phyloP scores from a whole-genome alignment of 1,284 basidiomycete species.

The Pulchroboletus neoregius region DNA sequence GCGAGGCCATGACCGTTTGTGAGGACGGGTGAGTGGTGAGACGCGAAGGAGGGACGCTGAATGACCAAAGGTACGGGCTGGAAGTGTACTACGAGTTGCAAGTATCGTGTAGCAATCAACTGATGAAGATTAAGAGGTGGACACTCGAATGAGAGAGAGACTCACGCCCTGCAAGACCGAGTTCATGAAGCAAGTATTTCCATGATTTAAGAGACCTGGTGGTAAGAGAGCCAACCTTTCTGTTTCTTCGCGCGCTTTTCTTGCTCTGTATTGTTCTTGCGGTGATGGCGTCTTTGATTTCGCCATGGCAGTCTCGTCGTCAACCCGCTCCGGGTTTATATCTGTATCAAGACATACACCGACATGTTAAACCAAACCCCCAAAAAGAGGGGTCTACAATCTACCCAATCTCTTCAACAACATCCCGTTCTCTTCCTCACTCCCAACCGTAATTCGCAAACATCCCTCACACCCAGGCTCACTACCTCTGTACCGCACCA shows the following conservation, averaged over 20 bases:
- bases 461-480: slow-evolving; percentile 89
- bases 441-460: slow-evolving; percentile 89
- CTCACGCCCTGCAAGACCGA: slow-evolving; percentile 72
- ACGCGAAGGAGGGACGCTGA: slow-evolving; percentile 40
- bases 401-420: slow-evolving; percentile 47
- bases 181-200: slow-evolving; percentile 93
- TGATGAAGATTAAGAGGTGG: slow-evolving; percentile 23
- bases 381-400: slow-evolving; percentile 1
- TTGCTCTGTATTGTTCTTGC: slow-evolving; percentile 58
- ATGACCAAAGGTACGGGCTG: slow-evolving; percentile 41
- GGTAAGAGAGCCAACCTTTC: slow-evolving; percentile 58
- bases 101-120: slow-evolving; percentile 63
- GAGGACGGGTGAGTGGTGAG: slow-evolving; percentile 58
- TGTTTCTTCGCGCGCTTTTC: slow-evolving; percentile 57
- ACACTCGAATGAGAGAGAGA: slow-evolving; percentile 16
- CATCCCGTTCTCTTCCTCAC: slow-evolving; percentile 71
- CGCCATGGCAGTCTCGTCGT: slow-evolving; percentile 39
- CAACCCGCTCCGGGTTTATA: not conserved
- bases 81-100: slow-evolving; percentile 59
- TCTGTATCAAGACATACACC: too few species aligned
- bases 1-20: slow-evolving; percentile 59
- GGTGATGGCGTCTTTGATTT: slow-evolving; percentile 56
- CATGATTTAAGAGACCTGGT: slow-evolving; percentile 79
- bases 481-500: slow-evolving; percentile 85
- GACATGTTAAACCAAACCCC: too few species aligned